Evolutionary conservation across 225 moss, liverwort and hornwort species (phyloP).

Genomic region (Neckera pumila): DNA sequence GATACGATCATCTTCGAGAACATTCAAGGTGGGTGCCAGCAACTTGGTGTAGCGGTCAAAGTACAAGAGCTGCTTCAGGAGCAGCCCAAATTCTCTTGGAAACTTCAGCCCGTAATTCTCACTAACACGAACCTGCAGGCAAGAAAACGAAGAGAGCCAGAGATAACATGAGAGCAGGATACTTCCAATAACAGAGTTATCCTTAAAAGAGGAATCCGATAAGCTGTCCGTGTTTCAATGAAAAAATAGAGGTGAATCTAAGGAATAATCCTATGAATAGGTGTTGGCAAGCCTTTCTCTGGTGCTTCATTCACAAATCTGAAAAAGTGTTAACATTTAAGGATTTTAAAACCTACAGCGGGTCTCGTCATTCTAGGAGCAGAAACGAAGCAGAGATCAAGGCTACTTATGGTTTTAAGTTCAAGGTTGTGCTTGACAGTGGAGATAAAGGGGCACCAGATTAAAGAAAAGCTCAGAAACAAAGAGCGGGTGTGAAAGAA

Average conservation of each 20-base stretch:
- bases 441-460: background rate
- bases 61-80: slow-evolving; percentile 90
- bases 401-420: background rate
- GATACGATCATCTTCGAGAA: slow-evolving; percentile 76
- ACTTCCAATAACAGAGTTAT: background rate
- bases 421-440: background rate
- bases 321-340: background rate
- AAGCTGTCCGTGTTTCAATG: background rate
- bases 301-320: background rate
- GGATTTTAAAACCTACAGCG: background rate
- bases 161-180: background rate
- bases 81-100: slow-evolving; percentile 84
- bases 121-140: slow-evolving; percentile 73
- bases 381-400: background rate
- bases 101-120: slow-evolving; percentile 89
- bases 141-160: background rate
- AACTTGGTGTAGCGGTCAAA: slow-evolving; percentile 92
- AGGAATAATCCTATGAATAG: background rate
- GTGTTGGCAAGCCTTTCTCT: background rate
- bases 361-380: background rate
- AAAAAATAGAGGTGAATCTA: background rate
- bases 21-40: slow-evolving; percentile 80
- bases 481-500: background rate
- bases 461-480: background rate
- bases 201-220: background rate